Conservation (phyloP, 495 filamentous ascomycete genomes). For the Penicillium fimorum region DNA sequence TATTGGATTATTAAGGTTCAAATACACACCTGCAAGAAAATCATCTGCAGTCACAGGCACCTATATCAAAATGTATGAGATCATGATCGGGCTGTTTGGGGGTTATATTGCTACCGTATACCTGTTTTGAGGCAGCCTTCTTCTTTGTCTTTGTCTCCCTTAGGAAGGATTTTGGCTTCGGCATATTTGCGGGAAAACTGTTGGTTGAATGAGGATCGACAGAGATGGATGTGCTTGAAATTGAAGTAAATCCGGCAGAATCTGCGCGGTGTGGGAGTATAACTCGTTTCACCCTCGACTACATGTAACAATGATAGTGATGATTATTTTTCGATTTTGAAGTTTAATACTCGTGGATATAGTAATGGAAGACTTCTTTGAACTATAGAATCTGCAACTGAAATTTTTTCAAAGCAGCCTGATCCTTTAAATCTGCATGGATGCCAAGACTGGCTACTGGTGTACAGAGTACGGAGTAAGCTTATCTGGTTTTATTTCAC, state of each 20-base stretch:
- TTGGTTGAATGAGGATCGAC: slow-evolving; percentile 1
- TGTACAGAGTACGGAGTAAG: background rate
- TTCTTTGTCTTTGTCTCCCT: slow-evolving; percentile 47
- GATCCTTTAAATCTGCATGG: background rate
- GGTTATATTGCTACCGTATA: slow-evolving; percentile 11
- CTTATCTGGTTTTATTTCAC: background rate
- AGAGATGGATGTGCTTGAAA: slow-evolving; percentile 3
- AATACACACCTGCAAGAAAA: slow-evolving; percentile 51
- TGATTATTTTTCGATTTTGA: background rate
- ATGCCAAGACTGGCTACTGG: background rate
- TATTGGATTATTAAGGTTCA: background rate
- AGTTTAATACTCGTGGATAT: background rate
- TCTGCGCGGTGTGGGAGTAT: slow-evolving; percentile 7
- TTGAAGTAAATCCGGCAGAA: slow-evolving; percentile 7
- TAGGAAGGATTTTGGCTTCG: slow-evolving; percentile 53
- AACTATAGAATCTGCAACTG: background rate
- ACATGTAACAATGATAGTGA: background rate
- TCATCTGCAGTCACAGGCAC: slow-evolving; percentile 60
- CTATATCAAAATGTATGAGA: slow-evolving; percentile 27
- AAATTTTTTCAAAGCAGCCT: background rate
- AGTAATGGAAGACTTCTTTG: background rate
- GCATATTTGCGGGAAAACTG: slow-evolving; percentile 34
- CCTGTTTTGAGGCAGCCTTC: slow-evolving; percentile 42
- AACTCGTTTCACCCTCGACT: background rate
- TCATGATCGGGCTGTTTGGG: slow-evolving; percentile 2